These are phyloP conservation scores for Myrica gale DNA, from an alignment of 306 rosid species.

Conservation along the genomic window DNA sequence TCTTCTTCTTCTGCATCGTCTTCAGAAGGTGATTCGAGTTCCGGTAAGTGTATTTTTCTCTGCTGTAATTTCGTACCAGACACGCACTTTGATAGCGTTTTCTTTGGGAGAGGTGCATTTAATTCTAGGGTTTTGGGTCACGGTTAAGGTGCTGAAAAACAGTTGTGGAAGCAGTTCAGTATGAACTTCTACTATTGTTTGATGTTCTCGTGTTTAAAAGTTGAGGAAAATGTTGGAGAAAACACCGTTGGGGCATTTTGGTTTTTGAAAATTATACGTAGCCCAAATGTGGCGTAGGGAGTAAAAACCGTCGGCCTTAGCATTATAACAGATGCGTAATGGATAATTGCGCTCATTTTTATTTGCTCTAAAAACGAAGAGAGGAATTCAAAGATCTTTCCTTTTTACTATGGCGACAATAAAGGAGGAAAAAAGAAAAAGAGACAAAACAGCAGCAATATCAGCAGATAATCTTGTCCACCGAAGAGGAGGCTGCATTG, in stretches of 20 bases:
- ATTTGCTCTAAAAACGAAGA: background rate
- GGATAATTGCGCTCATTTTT: background rate
- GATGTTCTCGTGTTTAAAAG: background rate
- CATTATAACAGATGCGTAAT: background rate
- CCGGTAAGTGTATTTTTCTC: slow-evolving; percentile 32
- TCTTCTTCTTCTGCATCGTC: slow-evolving; percentile 48
- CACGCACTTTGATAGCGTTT: background rate
- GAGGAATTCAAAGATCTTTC: background rate
- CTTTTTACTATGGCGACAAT: background rate
- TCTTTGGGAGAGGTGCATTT: background rate
- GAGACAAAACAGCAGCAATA: background rate
- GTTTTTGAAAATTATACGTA: background rate
- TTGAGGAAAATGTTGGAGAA: background rate
- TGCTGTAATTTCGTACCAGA: background rate
- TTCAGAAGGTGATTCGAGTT: slow-evolving; percentile 35
- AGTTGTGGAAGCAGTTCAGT: background rate
- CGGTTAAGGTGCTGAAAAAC: background rate
- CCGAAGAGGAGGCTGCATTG: background rate
- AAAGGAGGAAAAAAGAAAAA: background rate
- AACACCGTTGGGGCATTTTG: background rate
- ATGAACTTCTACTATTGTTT: background rate
- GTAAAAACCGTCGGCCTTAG: background rate
- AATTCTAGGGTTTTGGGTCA: slow-evolving; percentile 6
- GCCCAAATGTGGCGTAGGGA: background rate
- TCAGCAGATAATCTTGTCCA: background rate